Conservation (phyloP, 495 filamentous ascomycete species). For the Clohesyomyces aquaticus region DNA sequence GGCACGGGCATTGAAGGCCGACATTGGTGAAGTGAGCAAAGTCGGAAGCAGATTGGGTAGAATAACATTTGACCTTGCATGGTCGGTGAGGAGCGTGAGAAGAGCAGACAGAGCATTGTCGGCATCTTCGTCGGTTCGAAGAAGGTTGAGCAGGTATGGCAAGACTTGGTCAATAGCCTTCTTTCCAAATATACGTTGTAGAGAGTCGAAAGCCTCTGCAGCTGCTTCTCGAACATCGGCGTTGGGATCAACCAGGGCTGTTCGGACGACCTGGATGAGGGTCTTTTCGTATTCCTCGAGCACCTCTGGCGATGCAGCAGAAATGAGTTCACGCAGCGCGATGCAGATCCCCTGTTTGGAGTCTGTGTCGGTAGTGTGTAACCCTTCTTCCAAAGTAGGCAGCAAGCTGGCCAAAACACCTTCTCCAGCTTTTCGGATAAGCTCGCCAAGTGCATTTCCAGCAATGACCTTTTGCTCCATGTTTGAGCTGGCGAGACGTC, state of each 20-base stretch:
- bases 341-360: conserved; percentile 98
- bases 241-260: conserved; percentile 87
- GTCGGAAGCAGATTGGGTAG: conserved; percentile 94
- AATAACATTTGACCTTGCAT: conserved; percentile 92
- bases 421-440: conserved; percentile 95
- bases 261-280: conserved; percentile 89
- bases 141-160: conserved; percentile 83
- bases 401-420: conserved; percentile 84
- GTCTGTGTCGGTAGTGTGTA: conserved; percentile 89
- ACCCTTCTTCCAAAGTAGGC: conserved; percentile 89
- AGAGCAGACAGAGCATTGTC: conserved; percentile 91
- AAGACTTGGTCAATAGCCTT: conserved; percentile 91
- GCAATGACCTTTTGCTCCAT: conserved; percentile 99
- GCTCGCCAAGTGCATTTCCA: conserved; percentile 91
- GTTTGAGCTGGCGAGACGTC: conserved; percentile 90
- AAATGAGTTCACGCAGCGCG: conserved; percentile 88
- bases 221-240: conserved; percentile 92
- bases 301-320: conserved; percentile 84
- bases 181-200: conserved; percentile 94
- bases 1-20: conserved; percentile 90
- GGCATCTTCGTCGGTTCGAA: conserved; percentile 82
- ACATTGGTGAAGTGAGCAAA: conserved; percentile 84
- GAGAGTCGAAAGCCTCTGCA: conserved; percentile 92
- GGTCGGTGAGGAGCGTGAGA: conserved; percentile 88
- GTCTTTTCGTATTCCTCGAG: conserved; percentile 95